phyloP scores from a whole-genome alignment of 2,329 filamentous ascomycete species.

The Phialocephala sp. region DNA sequence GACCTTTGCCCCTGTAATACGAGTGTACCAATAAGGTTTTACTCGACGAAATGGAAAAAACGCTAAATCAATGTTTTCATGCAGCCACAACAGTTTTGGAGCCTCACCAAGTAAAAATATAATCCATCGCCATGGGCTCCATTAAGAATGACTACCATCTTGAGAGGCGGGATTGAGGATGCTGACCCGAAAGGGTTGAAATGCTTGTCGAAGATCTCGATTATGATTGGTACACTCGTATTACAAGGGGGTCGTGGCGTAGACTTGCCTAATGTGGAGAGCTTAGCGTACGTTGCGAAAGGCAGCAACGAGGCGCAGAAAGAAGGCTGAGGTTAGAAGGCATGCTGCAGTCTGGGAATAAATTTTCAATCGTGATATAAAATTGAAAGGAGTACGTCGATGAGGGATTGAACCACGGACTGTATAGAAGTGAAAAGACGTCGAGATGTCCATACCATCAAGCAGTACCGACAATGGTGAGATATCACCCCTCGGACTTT shows the following conservation, averaged over 20 bases:
- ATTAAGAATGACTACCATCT: background rate
- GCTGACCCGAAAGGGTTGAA: background rate
- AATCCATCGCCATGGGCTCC: background rate
- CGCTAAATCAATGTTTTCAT: background rate
- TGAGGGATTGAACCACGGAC: background rate
- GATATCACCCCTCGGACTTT: background rate
- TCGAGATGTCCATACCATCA: background rate
- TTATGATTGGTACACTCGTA: slow-evolving; percentile 6
- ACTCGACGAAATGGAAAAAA: background rate
- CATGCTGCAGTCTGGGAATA: background rate
- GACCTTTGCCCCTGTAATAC: background rate
- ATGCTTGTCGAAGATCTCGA: background rate
- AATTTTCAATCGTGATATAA: background rate
- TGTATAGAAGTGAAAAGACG: too few species aligned
- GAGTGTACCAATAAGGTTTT: background rate
- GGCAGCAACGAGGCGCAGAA: slow-evolving; percentile 3
- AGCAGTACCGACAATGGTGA: background rate
- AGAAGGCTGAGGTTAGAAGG: background rate
- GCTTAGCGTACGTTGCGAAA: background rate
- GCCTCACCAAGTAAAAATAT: background rate
- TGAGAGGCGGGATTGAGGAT: background rate
- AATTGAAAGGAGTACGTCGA: background rate
- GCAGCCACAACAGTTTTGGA: background rate
- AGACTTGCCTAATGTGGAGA: background rate
- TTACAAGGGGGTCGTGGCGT: slow-evolving; percentile 4